phyloP scores from a whole-genome alignment of 2,329 filamentous ascomycete species.

The Leptographium wingfieldii region DNA sequence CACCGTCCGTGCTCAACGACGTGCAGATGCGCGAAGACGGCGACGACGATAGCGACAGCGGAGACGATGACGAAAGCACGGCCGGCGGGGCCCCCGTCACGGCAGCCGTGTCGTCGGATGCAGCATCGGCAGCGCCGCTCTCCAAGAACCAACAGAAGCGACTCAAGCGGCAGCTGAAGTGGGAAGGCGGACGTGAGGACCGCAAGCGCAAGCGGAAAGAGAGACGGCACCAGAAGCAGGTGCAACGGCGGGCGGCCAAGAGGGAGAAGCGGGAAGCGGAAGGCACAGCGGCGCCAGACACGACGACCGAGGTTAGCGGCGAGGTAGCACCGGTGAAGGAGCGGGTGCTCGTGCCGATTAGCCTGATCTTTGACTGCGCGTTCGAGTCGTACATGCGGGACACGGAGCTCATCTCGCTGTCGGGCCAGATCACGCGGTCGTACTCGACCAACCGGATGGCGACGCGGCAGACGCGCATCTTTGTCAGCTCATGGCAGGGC shows the following conservation, averaged over 20 bases:
- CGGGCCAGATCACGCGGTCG: constrained; percentile 69
- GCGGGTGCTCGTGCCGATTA: constrained; percentile 44
- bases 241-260: constrained; percentile 36
- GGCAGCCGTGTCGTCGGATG: neutral
- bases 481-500: constrained; percentile 67
- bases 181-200: constrained; percentile 58
- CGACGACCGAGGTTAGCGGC: constrained; percentile 25
- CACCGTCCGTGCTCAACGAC: constrained; percentile 3
- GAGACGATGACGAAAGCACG: neutral
- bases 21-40: neutral
- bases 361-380: constrained; percentile 78
- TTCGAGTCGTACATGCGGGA: constrained; percentile 86
- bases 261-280: constrained; percentile 35
- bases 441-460: constrained; percentile 79
- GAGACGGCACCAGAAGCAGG: constrained; percentile 35
- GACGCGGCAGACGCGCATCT: constrained; percentile 56
- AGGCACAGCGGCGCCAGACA: constrained; percentile 26
- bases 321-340: constrained; percentile 18
- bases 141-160: constrained; percentile 87
- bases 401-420: constrained; percentile 71
- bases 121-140: constrained; percentile 23
- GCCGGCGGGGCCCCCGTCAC: neutral
- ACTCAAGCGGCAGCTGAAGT: constrained; percentile 55
- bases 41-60: neutral
- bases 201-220: constrained; percentile 42